A percentile compares a stretch with the other conserved stretches of the same genome.
Evolutionary conservation across 495 filamentous ascomycete species (phyloP).

Genomic region (Hypoxylon fragiforme): DNA sequence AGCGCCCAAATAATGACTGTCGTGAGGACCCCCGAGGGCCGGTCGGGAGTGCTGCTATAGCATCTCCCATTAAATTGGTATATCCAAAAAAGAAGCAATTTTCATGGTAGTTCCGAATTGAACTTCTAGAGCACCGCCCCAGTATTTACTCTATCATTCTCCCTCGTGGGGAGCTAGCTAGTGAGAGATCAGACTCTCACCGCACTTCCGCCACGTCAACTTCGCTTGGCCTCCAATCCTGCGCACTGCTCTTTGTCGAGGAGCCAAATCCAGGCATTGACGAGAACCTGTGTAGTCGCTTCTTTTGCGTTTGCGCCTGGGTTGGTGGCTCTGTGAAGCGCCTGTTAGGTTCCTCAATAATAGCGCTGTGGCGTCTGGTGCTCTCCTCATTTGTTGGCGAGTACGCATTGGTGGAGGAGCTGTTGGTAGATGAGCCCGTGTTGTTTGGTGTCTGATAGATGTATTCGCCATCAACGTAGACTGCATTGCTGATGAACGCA

Average conservation of each 20-base stretch:
- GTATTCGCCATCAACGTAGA: conserved; percentile 93
- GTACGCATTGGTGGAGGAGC: conserved; percentile 38
- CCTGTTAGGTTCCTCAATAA: conserved; percentile 21
- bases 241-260: conserved; percentile 22
- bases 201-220: conserved; percentile 19
- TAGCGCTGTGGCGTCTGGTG: conserved; percentile 23
- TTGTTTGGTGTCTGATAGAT: conserved; percentile 62
- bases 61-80: conserved; percentile 15
- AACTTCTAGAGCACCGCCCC: conserved; percentile 15
- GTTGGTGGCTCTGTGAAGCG: conserved; percentile 15
- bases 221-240: conserved; percentile 26
- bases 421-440: conserved; percentile 52
- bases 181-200: neutral
- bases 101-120: conserved; percentile 1
- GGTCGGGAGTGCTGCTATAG: conserved; percentile 1
- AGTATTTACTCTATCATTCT: neutral
- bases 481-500: conserved; percentile 80
- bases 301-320: conserved; percentile 27
- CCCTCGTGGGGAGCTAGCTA: neutral
- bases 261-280: conserved; percentile 54
- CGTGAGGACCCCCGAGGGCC: conserved; percentile 17
- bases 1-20: conserved; percentile 16
- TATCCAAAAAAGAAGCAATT: conserved; percentile 21
- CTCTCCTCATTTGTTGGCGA: conserved; percentile 22
- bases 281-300: conserved; percentile 50